Evolutionary conservation across 1,139 yeast species (phyloP), one percentile per base, ranked within the genome.

Genomic region (Spathaspora jeffriesii): DNA sequence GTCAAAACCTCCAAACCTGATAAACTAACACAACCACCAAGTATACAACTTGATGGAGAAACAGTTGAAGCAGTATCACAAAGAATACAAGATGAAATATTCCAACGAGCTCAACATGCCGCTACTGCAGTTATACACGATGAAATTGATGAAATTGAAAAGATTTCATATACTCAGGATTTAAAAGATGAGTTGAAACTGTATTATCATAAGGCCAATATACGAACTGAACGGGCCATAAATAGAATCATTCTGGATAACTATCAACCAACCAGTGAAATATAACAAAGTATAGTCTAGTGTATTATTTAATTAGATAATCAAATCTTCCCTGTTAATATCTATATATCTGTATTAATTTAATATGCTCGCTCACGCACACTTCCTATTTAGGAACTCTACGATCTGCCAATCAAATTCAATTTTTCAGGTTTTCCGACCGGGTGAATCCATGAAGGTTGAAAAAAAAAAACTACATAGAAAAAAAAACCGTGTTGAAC

Each of bases 351-450:
- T n/a, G n/a, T n/a, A n/a, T n/a, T n/a, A n/a, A n/a, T n/a, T n/a
- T n/a, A n/a, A n/a, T n/a, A n/a, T n/a, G n/a, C 14, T 18, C 25
- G 25, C 23, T n/a, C 13, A 22, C 47, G 42, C 47, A 43, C 50
- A 46, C 56, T 65, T 48, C 75, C 73, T 22, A 51, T 65, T 54
- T 40, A 42, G 72, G 74, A 49, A 70, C 62, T 68, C 75, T 32
- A 61, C 55, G 23, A 45, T 54, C 63, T 58, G 60, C 78, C 78
- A 73, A 73, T 70, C 69, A 69, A 56, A 68, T 46, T 42, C 18
- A 14, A 37, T 40, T 39, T n/a, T 42, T 42, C 45, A 31, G 37
- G 32, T 40, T 44, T 34, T 41, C 47, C 43, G 49, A 40, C 45
- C 49, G 49, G 28, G 40, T 30, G 40, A 37, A 27, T 37, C 27